Evolutionary conservation across 352 stramenopile species (phyloP), one percentile per base, ranked within the genome.

Genomic region (Phytophthora hibernalis): DNA sequence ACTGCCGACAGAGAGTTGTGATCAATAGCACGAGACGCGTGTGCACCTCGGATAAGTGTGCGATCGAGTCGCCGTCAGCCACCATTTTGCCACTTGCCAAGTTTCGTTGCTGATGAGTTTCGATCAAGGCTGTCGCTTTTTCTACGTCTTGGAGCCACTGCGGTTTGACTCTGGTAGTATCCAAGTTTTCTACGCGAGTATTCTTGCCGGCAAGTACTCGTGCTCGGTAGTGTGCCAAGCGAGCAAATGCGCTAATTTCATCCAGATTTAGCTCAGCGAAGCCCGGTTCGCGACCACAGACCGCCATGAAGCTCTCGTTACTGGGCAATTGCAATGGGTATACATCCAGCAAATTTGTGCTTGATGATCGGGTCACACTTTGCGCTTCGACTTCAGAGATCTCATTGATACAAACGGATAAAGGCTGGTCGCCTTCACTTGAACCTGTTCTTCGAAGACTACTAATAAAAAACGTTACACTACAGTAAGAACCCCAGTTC

Each of bases 201-300:
- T 88, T 72, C 18, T 76, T 48, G 2, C 78, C 52, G 3, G 60
- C 18, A 1, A 91, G 59, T 51, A 91, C 79, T 18, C 73, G 79
- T 11, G 80, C 77, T 28, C 83, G 81, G 22, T 90, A 91, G 60
- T 90, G 81, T 1, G 74, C 81, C 12, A 89, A n/a, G 20, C 83
- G 76, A 12, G 70, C 83, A 47, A 90, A 91, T 12, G 68, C 66
- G 21, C 83, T 62, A 15, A 91, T 53, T 28, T 83, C 66, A 16
- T 69, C 40, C 15, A 91, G 61, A 28, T 90, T 66, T 11, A 87
- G 59, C 38, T 88, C 79, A 4, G 76, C 79, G 31, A 81, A 76
- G 0, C 74, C 71, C 24, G 61, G 73, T 12, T 58, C 44, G 4
- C 69, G 65, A 44, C 72, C 75, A 6, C 61, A 63, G 11, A 62